Base-by-base conservation (phyloP, 164 flowering plant genomes). In the Tinospora cordifolia region DNA sequence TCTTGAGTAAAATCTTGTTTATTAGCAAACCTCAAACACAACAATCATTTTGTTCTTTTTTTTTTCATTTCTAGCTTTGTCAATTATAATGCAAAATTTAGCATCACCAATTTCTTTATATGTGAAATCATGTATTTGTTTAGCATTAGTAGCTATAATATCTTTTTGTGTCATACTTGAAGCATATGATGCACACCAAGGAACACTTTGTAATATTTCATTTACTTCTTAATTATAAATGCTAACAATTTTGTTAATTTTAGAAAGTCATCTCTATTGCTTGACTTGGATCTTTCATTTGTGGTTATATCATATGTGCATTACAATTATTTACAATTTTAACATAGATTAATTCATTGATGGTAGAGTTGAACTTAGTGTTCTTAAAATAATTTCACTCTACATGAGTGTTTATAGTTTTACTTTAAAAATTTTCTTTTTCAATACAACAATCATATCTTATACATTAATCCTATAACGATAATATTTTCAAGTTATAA, bases 41-140 rank as follows among this genome's bases (percentile, higher is more conserved):
- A 79, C 6, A 46, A 49, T 44, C 72, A 75, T 73, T 72, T 73
- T 69, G 44, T 79, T 68, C 14, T 38, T 73, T 27, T 71, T 71
- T 19, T 72, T 71, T 26, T 51, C 72, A 75, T 75, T 4, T 2
- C 4, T 2, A 21, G 72, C 60, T 60, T 79, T 74, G 67, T 72
- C 74, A 27, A 79, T 69, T 9, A 72, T 62, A 4, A 73, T 67
- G 40, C 74, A 75, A 67, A 72, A 79, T 26, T 78, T 75, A n/a
- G 68, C 60, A 64, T 67, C 65, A 0, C 44, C 60, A 21, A 75
- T 74, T 40, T 63, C 60, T 21, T 66, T 68, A 40, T 66, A 51
- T 39, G 59, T 72, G 0, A 10, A 8, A 0, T 65, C 66, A 22
- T 24, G 10, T 11, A 68, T 62, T n/a, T 79, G 74, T 2, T 12